These are phyloP conservation scores for Fusarium anguioides DNA, from an alignment of 2,329 filamentous ascomycete genomes.

Conservation along the genomic window DNA sequence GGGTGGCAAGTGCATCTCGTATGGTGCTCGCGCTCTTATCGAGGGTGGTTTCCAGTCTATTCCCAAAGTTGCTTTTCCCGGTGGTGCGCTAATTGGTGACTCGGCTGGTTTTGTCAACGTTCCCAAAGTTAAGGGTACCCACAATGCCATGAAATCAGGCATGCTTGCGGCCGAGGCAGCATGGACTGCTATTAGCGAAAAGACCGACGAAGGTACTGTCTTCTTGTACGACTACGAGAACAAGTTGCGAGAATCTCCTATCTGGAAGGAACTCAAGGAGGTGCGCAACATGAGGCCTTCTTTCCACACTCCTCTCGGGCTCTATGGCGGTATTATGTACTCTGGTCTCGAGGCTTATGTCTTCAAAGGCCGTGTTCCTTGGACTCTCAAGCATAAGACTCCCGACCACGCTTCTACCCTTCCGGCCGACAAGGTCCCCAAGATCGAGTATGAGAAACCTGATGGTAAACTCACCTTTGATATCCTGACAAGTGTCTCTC, in stretches of 20 bases:
- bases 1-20: slow-evolving; percentile 97
- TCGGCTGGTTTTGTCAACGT: slow-evolving; percentile 97
- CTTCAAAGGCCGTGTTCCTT: slow-evolving; percentile 85
- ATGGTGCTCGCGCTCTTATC: slow-evolving; percentile 89
- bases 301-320: slow-evolving; percentile 86
- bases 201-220: slow-evolving; percentile 72
- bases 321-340: slow-evolving; percentile 92
- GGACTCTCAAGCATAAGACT: slow-evolving; percentile 88
- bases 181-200: slow-evolving; percentile 75
- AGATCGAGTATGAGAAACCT: slow-evolving; percentile 97
- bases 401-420: slow-evolving; percentile 84
- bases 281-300: slow-evolving; percentile 98
- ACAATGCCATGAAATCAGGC: slow-evolving; percentile 96
- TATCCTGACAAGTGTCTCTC: slow-evolving; percentile 92
- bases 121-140: slow-evolving; percentile 97
- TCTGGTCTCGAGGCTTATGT: slow-evolving; percentile 92
- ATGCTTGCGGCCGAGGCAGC: slow-evolving; percentile 96
- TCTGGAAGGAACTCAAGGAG: slow-evolving; percentile 94
- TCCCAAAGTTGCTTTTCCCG: slow-evolving; percentile 95
- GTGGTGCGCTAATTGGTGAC: slow-evolving; percentile 94
- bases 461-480: slow-evolving; percentile 96
- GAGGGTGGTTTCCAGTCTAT: slow-evolving; percentile 98
- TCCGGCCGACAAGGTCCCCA: slow-evolving; percentile 79
- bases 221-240: slow-evolving; percentile 97
- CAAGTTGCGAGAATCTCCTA: slow-evolving; percentile 82